Base-by-base conservation (phyloP, 768 basidiomycete species). In the Aureoboletus auriporus region DNA sequence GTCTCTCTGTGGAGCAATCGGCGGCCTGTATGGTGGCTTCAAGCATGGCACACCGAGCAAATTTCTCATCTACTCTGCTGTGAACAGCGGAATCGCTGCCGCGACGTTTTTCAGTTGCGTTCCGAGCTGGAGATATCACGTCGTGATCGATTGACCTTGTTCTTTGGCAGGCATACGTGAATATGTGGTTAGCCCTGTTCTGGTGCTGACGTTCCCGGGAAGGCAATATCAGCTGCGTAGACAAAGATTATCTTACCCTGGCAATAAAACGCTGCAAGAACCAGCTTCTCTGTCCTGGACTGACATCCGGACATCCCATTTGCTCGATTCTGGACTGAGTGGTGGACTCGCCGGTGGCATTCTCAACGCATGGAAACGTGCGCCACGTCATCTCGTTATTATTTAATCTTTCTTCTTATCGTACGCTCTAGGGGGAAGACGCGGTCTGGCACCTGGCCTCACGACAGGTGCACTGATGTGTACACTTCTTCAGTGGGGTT, bases 51-150 rank as follows among this genome's bases (percentile, higher is more conserved):
- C 76, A 36, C 75, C 69, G 35, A 72, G 71, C 5, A 58, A 76
- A 8, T 64, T 84, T 16, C 76, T 83, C 28, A 58, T 76, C 10
- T 76, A 81, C 33, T 79, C 90, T 49, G 83, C 80, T 14, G 53
- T 87, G 17, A 93, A 93, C 60, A 81, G 83, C 39, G 82, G 81
- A 20, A 69, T 91, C 14, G 84, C 80, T 9, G 82, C 86, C 6
- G 73, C 80, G 8, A 77, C 82, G 0, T 93, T 93, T 69, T 93
- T 93, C 66, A 76, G 92, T 92, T 46, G 84, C 71, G 28, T 50
- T 28, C 4, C 37, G 20, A 40, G 23, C 8, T 13, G 1, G 33
- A 11, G 14, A 39, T 8, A 4, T 3, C 29, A 11, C 14, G 5
- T 30, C 23, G 4, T 31, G 23, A 39, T 41, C 0, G 13, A 54